Percentiles rank a stretch among this genome's conserved stretches.
Evolutionary conservation across 257 asterid genomes (phyloP).

Genomic region (Lithospermum erythrorhizon): DNA sequence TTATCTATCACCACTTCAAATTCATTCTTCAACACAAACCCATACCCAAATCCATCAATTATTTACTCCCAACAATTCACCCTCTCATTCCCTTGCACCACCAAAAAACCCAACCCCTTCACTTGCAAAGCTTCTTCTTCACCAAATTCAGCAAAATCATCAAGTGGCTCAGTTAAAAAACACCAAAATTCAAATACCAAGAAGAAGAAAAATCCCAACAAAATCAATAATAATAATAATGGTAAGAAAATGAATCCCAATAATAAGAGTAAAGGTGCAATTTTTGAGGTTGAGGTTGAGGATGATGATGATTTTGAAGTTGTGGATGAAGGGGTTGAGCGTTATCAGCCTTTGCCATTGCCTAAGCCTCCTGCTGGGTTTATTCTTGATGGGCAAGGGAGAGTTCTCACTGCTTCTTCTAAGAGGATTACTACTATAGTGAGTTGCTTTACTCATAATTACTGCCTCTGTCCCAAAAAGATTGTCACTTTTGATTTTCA

Average conservation of each 20-base stretch:
- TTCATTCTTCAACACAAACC: not conserved
- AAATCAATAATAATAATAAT: no score
- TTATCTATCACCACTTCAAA: not conserved
- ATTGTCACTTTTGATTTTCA: not conserved
- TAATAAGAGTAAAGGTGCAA: not conserved
- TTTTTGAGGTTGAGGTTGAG: not conserved
- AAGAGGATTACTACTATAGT: conserved; percentile 75
- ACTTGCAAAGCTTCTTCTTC: conserved; percentile 14
- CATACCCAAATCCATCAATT: not conserved
- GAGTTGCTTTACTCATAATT: conserved; percentile 17
- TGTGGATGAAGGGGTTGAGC: conserved; percentile 11
- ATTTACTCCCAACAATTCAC: not conserved
- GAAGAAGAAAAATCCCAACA: conserved; percentile 23
- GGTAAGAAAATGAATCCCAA: not conserved
- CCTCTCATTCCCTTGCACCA: not conserved
- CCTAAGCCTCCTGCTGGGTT: conserved; percentile 99
- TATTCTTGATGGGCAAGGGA: conserved; percentile 74
- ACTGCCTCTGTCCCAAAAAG: not conserved
- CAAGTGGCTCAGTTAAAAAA: conserved; percentile 28
- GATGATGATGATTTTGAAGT: conserved; percentile 12
- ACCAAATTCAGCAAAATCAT: conserved; percentile 15
- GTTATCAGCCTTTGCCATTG: conserved; percentile 42
- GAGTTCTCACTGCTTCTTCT: conserved; percentile 71
- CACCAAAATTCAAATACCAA: conserved; percentile 19
- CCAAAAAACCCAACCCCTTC: conserved; percentile 11